Base-by-base conservation (phyloP, 2,329 filamentous ascomycete species). In the Lachnellula willkommii region DNA sequence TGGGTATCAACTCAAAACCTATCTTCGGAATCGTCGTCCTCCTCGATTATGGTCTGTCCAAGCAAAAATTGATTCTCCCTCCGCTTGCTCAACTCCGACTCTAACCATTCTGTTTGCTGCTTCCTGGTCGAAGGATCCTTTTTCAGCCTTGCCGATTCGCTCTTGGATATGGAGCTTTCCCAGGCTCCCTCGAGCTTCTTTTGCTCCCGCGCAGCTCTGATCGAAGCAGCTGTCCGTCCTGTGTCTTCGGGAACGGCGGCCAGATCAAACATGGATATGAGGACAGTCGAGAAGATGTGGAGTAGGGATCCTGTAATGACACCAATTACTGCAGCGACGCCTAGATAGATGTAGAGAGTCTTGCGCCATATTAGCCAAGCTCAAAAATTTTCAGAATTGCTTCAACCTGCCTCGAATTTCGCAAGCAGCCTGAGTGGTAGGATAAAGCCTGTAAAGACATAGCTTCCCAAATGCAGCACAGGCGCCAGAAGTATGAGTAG, bases 31-130 rank as follows among this genome's bases (percentile, higher is more conserved):
- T 77, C 77, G 67, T 88, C 77, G 67, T 88, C 84, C 68, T 90
- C 87, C 69, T 89, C 87, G 55, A 87, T 78, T 59, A 90, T 90
- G 0, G 83, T 87, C 67, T 87, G 83, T 28, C 79, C 77, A 45
- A 87, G 71, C 17, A 89, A 68, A 1, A 79, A 79, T 50, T 75
- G 58, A 7, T 66, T 60, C 9, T 60, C 61, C 56, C 62, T 61
- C 35, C 60, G 58, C 20, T 57, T 63, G 7, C 55, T 62, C 43
- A 52, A 46, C 56, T 62, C 60, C 53, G 63, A 62, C 51, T 66
- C 63, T 28, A 67, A 47, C 66, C 68, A 70, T 58, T 64, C 64
- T 17, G 57, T 52, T 54, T 65, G 66, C 42, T 62, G 55, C 20
- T 64, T 64, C 36, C 62, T 61, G 17, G 60, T 52, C 5, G 60